Base-by-base conservation (phyloP, 306 rosid species). In the Begonia fuchsioides region DNA sequence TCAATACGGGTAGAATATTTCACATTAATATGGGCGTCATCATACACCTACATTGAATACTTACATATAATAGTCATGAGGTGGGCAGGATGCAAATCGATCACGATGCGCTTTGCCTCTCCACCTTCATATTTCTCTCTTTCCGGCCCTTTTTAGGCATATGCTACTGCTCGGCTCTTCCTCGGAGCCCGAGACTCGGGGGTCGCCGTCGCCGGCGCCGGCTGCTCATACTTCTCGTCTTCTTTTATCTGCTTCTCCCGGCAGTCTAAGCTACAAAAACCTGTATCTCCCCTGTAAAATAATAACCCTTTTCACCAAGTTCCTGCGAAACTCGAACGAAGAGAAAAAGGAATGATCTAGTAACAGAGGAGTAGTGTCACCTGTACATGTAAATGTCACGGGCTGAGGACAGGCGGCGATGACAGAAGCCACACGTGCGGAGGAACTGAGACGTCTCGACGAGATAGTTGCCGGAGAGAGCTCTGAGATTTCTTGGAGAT, bases 231-330 rank as follows among this genome's bases (percentile, higher is more conserved):
- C 46, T 69, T 68, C 66, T 67, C 69, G 13, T 84, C 96, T 48
- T 73, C 67, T 58, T 72, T 74, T 58, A 88, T 88, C 64, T 74
- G 86, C 57, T 68, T 35, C 78, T 81, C 90, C 59, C 96, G 76
- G 53, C 96, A 88, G 66, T 88, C 96, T 43, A 60, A 65, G 63
- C 95, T 88, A 65, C 96, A 88, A 72, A 88, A 88, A 13, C 95
- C 96, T 0, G 83, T 64, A 57, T 88, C 96, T 44, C 96, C 96
- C 79, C 96, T 88, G 73, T 44, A 41, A 17, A 48, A 2, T 5
- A 9, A 46, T 11, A 45, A 32, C 1, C 38, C 14, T 41, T 49
- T 16, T 16, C 1, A 1, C n/a, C n/a, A 48, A 5, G 32, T 53
- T 40, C 9, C 11, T 35, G 12, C 26, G 20, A 38, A 52, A 12